phyloP scores from a whole-genome alignment of 129 eudicot genomes.

The Tagetes erecta region DNA sequence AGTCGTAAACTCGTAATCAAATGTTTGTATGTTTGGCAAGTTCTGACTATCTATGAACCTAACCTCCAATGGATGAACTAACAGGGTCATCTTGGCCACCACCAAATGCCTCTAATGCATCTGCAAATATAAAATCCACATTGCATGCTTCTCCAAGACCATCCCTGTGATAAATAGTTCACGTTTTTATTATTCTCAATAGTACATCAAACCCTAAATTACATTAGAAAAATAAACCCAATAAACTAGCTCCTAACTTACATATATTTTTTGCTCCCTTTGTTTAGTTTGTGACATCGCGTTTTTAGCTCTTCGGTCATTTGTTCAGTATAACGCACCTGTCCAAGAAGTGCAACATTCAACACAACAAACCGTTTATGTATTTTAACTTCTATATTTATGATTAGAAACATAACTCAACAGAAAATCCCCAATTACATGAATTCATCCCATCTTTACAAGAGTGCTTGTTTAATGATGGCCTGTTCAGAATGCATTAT shows the following conservation, averaged over 20 bases:
- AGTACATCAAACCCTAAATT: conserved; percentile 28
- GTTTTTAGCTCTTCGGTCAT: conserved; percentile 75
- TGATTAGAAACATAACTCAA: conserved; percentile 7
- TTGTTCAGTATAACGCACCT: conserved; percentile 75
- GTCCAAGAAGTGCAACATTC: conserved; percentile 15
- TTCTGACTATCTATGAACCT: conserved; percentile 2
- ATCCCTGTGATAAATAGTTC: conserved; percentile 49
- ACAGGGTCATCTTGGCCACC: conserved; percentile 87
- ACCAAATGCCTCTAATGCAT: conserved; percentile 82
- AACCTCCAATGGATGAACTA: conserved; percentile 89
- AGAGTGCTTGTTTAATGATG: background rate
- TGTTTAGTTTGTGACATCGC: conserved; percentile 82
- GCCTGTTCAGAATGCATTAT: background rate
- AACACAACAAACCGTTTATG: background rate
- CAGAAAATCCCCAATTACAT: conserved; percentile 2
- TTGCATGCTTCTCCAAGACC: conserved; percentile 73
- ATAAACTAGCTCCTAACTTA: conserved; percentile 36
- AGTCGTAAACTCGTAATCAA: background rate
- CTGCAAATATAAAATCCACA: conserved; percentile 73
- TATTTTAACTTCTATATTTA: background rate
- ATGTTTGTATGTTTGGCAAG: background rate
- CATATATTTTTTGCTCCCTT: conserved; percentile 87
- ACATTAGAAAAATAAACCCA: background rate
- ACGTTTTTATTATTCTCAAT: conserved; percentile 1
- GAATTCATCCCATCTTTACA: background rate